phyloP scores from a whole-genome alignment of 352 stramenopile species.

The Pythium utonaiense region DNA sequence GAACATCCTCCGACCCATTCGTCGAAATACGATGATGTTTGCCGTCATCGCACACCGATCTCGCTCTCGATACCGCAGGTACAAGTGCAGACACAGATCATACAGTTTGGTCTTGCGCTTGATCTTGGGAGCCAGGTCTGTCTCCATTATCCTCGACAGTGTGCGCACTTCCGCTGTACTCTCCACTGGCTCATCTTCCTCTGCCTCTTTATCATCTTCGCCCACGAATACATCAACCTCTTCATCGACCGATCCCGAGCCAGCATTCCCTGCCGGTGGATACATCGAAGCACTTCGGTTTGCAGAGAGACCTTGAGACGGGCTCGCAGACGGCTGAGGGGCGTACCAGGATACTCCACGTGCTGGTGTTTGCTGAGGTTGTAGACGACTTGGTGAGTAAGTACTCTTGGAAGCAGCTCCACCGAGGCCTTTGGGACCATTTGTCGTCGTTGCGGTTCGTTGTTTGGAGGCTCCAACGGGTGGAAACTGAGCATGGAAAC shows the following conservation, averaged over 20 bases:
- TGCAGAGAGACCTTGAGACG: not conserved
- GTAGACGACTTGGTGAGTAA: not conserved
- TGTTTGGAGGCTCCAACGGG: not conserved
- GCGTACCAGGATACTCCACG: constrained; percentile 16
- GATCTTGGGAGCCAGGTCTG: constrained; percentile 26
- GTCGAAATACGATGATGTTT: constrained; percentile 28
- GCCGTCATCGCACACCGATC: constrained; percentile 26
- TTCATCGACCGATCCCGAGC: not conserved
- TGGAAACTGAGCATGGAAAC: constrained; percentile 16
- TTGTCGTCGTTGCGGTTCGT: not conserved
- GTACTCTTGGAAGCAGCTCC: not conserved
- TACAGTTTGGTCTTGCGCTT: constrained; percentile 37
- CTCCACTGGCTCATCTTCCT: not conserved
- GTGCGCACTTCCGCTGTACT: constrained; percentile 1
- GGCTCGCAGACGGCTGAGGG: not conserved
- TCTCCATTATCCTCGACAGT: constrained; percentile 38
- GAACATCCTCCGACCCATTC: constrained; percentile 22
- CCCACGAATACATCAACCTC: constrained; percentile 16
- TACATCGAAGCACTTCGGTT: constrained; percentile 10
- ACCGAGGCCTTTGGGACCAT: not conserved
- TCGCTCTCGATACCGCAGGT: constrained; percentile 30
- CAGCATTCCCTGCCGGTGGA: not conserved
- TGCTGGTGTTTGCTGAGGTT: not conserved
- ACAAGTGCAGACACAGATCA: constrained; percentile 32
- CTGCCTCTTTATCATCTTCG: constrained; percentile 6